Conservation (phyloP, 2,329 filamentous ascomycete species). For the Huntiella bhutanensis region DNA sequence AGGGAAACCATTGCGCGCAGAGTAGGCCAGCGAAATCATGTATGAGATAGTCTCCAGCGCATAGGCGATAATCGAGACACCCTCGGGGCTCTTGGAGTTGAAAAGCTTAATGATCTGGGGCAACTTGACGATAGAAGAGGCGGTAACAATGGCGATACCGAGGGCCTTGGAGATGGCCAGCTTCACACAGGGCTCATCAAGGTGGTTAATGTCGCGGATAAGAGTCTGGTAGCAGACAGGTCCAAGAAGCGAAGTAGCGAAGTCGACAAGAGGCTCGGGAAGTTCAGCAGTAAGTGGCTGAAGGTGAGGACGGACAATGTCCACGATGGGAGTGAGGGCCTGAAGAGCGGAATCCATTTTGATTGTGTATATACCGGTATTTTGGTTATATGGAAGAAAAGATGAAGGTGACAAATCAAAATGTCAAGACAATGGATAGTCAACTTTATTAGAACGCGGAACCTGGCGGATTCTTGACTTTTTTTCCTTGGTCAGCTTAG, state of each 20-base stretch:
- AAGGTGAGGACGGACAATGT: slow-evolving; percentile 39
- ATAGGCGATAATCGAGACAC: slow-evolving; percentile 79
- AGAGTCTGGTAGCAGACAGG: slow-evolving; percentile 69
- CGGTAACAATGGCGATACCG: slow-evolving; percentile 81
- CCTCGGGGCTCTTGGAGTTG: slow-evolving; percentile 58
- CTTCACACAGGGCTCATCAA: slow-evolving; percentile 63
- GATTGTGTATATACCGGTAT: background rate
- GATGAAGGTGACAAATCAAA: too few relatives aligned
- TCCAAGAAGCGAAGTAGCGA: slow-evolving; percentile 65
- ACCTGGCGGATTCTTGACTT: too few relatives aligned
- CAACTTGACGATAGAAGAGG: slow-evolving; percentile 83
- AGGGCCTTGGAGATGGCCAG: slow-evolving; percentile 82
- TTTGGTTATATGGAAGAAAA: too few relatives aligned
- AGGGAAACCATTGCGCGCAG: slow-evolving; percentile 73
- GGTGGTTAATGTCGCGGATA: slow-evolving; percentile 65
- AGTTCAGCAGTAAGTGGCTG: slow-evolving; percentile 54
- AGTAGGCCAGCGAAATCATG: slow-evolving; percentile 82
- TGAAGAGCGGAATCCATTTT: slow-evolving; percentile 6
- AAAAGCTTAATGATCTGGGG: slow-evolving; percentile 91
- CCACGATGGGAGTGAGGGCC: slow-evolving; percentile 28
- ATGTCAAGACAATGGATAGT: too few relatives aligned
- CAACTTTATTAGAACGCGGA: too few relatives aligned
- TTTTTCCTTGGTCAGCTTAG: too few relatives aligned
- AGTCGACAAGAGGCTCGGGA: slow-evolving; percentile 53
- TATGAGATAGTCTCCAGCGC: slow-evolving; percentile 78